phyloP scores from a whole-genome alignment of 2,329 filamentous ascomycete genomes.

The Colletotrichum agaves region DNA sequence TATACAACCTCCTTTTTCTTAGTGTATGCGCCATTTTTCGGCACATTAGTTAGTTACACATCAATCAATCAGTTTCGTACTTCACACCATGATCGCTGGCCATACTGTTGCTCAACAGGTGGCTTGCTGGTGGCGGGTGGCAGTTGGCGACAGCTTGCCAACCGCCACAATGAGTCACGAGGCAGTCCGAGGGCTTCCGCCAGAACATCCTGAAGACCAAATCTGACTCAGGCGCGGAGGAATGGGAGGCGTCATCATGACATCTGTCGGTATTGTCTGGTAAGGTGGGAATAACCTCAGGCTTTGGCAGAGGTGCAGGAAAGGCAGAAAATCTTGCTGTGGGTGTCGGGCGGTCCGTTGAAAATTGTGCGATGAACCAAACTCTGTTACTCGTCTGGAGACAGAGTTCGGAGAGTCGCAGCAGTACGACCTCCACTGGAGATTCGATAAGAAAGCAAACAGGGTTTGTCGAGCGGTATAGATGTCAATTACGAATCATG shows the following conservation, averaged over 20 bases:
- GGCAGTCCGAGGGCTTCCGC: background rate
- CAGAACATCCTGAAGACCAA: background rate
- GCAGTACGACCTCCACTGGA: background rate
- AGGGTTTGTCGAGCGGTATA: constrained; percentile 12
- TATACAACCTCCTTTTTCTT: no score
- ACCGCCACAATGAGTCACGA: background rate
- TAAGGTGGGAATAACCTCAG: constrained; percentile 24
- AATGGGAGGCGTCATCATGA: constrained; percentile 19
- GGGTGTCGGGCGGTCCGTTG: constrained; percentile 23
- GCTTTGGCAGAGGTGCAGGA: background rate
- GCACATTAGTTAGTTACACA: no score
- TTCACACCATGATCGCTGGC: no score
- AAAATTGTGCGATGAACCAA: constrained; percentile 26
- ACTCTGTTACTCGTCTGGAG: constrained; percentile 4
- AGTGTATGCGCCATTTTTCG: no score
- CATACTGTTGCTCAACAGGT: no score
- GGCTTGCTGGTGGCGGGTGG: background rate
- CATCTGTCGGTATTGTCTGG: constrained; percentile 15
- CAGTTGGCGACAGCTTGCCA: constrained; percentile 22
- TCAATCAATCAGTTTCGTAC: no score
- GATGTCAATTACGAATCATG: constrained; percentile 6
- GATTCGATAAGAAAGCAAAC: background rate
- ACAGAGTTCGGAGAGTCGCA: background rate
- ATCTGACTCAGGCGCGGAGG: constrained; percentile 21
- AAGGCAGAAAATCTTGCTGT: background rate